Base-by-base conservation (phyloP, 2,329 filamentous ascomycete genomes). In the Talaromyces sp. region DNA sequence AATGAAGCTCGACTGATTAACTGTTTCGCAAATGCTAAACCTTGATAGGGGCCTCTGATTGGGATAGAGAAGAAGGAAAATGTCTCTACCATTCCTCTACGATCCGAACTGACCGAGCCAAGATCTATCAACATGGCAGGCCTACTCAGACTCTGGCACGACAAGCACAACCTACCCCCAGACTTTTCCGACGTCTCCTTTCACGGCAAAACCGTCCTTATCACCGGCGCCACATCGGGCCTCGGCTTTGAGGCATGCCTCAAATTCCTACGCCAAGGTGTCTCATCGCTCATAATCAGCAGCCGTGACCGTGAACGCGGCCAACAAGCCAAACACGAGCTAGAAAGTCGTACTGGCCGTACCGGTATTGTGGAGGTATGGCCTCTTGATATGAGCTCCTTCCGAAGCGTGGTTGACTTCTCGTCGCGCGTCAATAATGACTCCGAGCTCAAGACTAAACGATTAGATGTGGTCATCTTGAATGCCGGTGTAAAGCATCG, bases 221-320 rank as follows among this genome's bases (percentile, higher is more conserved):
- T 81, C 15, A 81, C 80, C 6, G 80, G 80, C 21, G 77, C 77
- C 9, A 82, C 78, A 41, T 73, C 75, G 1, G 80, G 80, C 4
- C 66, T 83, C 13, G 80, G 80, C 0, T 73, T 78, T 21, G 77
- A 80, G 63, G 77, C 80, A 5, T 77, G 78, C 2, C 68, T 76
- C 61, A 80, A 81, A 63, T 73, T 78, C 45, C 73, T 76, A 5
- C 68, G 69, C 9, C 71, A 78, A 6, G 73, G 75, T 3, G 72
- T 75, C 1, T 68, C 72, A 7, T 70, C 64, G 3, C 66, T 82
- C 17, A 77, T 81, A 22, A 73, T 82, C 19, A 77, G 72, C 5
- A 77, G 76, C 7, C 76, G 79, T n/a, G 74, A 67, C 45, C 22
- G 68, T 2, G 67, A 73, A 15, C 77, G 78, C 48, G 79, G 77